Evolutionary conservation across 441 rosid species (phyloP).

Genomic region (Breynia disticha): DNA sequence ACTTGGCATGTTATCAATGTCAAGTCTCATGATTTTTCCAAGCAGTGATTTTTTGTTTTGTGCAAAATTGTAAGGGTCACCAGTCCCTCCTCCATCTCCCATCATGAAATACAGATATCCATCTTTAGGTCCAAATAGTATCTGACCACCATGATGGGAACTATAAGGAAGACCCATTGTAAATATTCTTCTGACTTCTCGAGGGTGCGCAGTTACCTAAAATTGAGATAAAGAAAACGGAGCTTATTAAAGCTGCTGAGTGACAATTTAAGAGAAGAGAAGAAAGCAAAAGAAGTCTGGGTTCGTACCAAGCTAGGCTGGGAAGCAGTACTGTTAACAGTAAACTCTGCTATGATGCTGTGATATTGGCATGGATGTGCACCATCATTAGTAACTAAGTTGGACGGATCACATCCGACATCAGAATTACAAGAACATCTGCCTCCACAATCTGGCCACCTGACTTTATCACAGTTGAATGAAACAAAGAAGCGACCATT

Average conservation of each 20-base stretch:
- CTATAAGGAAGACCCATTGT: slow-evolving; percentile 51
- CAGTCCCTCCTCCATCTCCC: slow-evolving; percentile 40
- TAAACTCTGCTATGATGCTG: slow-evolving; percentile 39
- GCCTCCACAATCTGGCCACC: slow-evolving; percentile 33
- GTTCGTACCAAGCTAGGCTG: slow-evolving; percentile 26
- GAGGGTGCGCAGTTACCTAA: slow-evolving; percentile 28
- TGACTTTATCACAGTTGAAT: slow-evolving; percentile 38
- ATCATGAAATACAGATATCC: slow-evolving; percentile 56
- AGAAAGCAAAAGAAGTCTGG: neutral
- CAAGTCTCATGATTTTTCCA: slow-evolving; percentile 57
- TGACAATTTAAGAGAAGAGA: neutral
- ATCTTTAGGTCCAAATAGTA: slow-evolving; percentile 51
- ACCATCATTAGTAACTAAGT: slow-evolving; percentile 27
- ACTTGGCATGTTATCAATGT: slow-evolving; percentile 48
- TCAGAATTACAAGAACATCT: slow-evolving; percentile 49
- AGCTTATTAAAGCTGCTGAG: neutral
- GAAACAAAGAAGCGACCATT: slow-evolving; percentile 31
- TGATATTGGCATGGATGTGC: slow-evolving; percentile 37
- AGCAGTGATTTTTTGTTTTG: slow-evolving; percentile 61
- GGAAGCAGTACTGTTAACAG: slow-evolving; percentile 28
- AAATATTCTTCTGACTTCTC: slow-evolving; percentile 51
- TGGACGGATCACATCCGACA: slow-evolving; percentile 43
- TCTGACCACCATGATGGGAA: slow-evolving; percentile 46
- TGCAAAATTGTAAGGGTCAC: slow-evolving; percentile 48
- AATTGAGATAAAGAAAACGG: neutral